Evolutionary conservation across 257 asterid genomes (phyloP).

Genomic region (Solanum microdontum): DNA sequence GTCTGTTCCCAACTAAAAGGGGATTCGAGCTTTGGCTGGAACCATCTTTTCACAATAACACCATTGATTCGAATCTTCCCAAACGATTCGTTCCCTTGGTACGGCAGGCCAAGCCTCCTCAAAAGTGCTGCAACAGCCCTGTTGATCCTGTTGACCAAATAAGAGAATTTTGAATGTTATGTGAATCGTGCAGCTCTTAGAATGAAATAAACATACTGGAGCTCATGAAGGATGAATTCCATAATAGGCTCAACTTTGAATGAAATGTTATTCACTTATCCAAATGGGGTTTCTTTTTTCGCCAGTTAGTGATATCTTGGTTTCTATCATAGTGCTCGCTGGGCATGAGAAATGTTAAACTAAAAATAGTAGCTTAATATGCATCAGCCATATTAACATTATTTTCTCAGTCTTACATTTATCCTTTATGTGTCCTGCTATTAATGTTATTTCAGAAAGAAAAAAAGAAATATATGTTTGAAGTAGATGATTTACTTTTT

Average conservation of each 20-base stretch:
- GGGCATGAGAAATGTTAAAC: not conserved
- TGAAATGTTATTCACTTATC: not conserved
- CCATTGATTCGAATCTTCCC: constrained; percentile 85
- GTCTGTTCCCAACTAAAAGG: constrained; percentile 31
- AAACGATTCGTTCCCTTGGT: constrained; percentile 70
- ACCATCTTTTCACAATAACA: constrained; percentile 60
- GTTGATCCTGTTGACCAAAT: constrained; percentile 57
- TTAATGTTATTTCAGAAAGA: not conserved
- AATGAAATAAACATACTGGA: not conserved
- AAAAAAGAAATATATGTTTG: not conserved
- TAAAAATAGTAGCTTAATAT: not conserved
- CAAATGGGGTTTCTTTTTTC: not conserved
- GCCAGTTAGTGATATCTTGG: not conserved
- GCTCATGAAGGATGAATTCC: not conserved
- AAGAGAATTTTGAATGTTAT: constrained; percentile 1
- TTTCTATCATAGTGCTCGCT: not conserved
- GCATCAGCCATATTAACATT: not conserved
- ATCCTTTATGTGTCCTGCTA: not conserved
- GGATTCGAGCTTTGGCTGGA: constrained; percentile 64
- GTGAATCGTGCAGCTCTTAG: not conserved
- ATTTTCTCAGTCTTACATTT: not conserved
- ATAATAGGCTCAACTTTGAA: not conserved
- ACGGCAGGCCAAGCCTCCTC: constrained; percentile 74
- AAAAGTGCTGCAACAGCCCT: constrained; percentile 64
- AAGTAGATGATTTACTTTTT: not conserved